These are phyloP conservation scores for Paraglomus occultum DNA, from an alignment of 192 early-diverging fungal species.

Conservation along the genomic window DNA sequence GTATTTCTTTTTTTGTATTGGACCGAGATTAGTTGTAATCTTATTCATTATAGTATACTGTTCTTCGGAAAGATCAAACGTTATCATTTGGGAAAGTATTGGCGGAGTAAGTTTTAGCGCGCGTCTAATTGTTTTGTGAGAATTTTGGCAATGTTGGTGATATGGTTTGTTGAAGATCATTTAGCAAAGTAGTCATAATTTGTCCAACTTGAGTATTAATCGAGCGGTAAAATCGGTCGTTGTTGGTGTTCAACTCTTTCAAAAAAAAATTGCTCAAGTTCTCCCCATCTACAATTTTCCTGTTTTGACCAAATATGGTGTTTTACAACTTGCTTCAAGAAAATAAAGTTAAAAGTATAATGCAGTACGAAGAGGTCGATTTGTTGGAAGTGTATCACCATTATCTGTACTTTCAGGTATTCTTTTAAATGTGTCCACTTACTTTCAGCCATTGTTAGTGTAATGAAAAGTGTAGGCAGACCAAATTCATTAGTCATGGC, in stretches of 20 bases:
- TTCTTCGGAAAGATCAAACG: too few species aligned
- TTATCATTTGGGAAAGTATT: too few species aligned
- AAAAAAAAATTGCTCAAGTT: constrained; percentile 14
- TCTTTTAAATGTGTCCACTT: not conserved
- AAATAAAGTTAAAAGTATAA: constrained; percentile 8
- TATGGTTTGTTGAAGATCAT: too few species aligned
- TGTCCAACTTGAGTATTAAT: too few species aligned
- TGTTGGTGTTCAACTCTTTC: constrained; percentile 6
- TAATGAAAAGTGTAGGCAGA: constrained; percentile 9
- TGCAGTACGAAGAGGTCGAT: constrained; percentile 5
- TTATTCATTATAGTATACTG: too few species aligned
- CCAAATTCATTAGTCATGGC: not conserved
- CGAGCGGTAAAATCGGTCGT: too few species aligned
- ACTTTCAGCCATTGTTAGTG: not conserved
- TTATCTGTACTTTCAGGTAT: constrained; percentile 3
- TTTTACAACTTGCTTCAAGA: not conserved
- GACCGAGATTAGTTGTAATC: too few species aligned
- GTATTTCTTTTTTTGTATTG: too few species aligned
- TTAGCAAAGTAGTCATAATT: too few species aligned
- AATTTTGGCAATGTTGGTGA: too few species aligned
- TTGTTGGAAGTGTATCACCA: not conserved
- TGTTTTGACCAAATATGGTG: not conserved
- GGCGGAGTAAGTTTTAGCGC: too few species aligned
- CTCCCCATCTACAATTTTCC: not conserved
- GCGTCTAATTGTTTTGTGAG: too few species aligned